phyloP scores from a whole-genome alignment of 2,329 filamentous ascomycete genomes.

The Aspergillus tubingensis region DNA sequence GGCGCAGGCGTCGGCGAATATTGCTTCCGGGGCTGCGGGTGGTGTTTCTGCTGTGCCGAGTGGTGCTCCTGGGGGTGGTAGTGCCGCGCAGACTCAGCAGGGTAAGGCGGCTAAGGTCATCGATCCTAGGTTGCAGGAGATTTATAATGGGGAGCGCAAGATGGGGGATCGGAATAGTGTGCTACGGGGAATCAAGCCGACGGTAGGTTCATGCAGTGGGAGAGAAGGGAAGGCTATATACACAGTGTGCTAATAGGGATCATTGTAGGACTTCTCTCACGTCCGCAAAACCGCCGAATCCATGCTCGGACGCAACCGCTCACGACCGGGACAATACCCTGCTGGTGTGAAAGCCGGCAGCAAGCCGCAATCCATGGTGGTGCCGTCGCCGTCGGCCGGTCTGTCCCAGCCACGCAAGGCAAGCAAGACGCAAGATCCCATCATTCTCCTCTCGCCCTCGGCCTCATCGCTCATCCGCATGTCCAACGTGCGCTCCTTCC shows the following conservation, averaged over 20 bases:
- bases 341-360: constrained; percentile 36
- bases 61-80: constrained; percentile 44
- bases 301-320: constrained; percentile 65
- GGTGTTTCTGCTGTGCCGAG: constrained; percentile 44
- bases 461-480: constrained; percentile 92
- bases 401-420: constrained; percentile 45
- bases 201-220: constrained; percentile 53
- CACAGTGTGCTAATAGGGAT: constrained; percentile 1
- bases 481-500: constrained; percentile 93
- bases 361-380: constrained; percentile 34
- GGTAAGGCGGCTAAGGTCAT: constrained; percentile 65
- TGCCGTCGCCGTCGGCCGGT: constrained; percentile 40
- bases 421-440: constrained; percentile 68
- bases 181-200: constrained; percentile 82
- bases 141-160: constrained; percentile 86
- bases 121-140: constrained; percentile 80
- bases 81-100: constrained; percentile 27
- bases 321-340: constrained; percentile 39
- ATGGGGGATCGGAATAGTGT: constrained; percentile 92
- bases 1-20: constrained; percentile 50
- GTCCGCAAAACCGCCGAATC: constrained; percentile 81
- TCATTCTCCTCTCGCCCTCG: constrained; percentile 94
- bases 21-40: constrained; percentile 53
- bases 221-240: background rate
- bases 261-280: constrained; percentile 80